Conservation (phyloP, 495 filamentous ascomycete species). For the Rostrohypoxylon terebratum region DNA sequence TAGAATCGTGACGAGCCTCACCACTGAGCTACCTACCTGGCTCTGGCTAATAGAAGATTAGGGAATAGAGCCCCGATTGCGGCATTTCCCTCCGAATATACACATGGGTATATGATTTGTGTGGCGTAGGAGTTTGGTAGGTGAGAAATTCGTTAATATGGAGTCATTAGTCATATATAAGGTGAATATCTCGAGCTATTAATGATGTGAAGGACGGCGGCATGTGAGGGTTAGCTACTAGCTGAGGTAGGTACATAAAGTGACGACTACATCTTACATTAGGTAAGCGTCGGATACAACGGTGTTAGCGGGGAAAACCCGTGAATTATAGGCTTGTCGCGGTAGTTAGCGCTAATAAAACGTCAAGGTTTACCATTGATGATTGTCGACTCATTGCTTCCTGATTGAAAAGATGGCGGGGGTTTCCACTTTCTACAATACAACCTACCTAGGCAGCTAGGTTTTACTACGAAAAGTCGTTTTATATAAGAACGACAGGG, state of each 20-base stretch:
- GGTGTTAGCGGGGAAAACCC: slow-evolving; percentile 35
- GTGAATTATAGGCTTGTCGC: background rate
- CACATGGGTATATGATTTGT: background rate
- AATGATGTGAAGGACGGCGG: background rate
- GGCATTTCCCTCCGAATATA: background rate
- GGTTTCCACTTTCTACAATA: slow-evolving; percentile 15
- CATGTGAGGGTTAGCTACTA: background rate
- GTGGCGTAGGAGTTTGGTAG: background rate
- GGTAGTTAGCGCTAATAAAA: slow-evolving; percentile 17
- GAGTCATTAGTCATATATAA: background rate
- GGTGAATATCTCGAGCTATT: too few species aligned
- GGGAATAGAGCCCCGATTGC: background rate
- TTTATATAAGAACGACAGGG: slow-evolving; percentile 15
- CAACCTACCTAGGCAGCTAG: background rate
- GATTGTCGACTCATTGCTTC: slow-evolving; percentile 7
- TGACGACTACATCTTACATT: background rate
- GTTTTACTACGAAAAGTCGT: slow-evolving; percentile 16
- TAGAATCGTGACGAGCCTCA: slow-evolving; percentile 6
- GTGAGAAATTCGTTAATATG: background rate
- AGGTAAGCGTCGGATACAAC: slow-evolving; percentile 36
- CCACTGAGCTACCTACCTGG: background rate
- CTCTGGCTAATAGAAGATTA: background rate
- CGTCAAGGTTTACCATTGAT: background rate
- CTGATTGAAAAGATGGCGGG: slow-evolving; percentile 16
- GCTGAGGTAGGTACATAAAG: too few species aligned